Evolutionary conservation across 495 filamentous ascomycete species (phyloP), one percentile per base, ranked within the genome.

Genomic region (Pyrenopolyporus hunteri): DNA sequence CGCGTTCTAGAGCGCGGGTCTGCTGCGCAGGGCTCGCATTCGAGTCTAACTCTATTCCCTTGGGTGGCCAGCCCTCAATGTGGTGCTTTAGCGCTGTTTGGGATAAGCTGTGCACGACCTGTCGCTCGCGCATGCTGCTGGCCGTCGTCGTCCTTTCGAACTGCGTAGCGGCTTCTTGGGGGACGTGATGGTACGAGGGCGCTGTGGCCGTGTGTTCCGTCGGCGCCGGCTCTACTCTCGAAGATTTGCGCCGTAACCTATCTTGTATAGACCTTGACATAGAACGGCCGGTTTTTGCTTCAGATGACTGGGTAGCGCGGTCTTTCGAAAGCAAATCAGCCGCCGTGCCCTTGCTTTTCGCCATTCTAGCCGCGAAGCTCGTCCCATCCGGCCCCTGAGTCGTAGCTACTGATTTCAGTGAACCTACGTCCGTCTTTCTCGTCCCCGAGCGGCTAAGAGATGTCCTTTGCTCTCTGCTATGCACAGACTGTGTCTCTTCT

Each of bases 91-190:
- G 42, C 0, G 72, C 76, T 19, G 70, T 51, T 36, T 65, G 53
- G 1, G 77, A 74, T 6, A 82, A 55, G 7, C 78, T 77, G 45
- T 81, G 79, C 4, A 68, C 54, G 11, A 68, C 31, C 6, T 72
- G 50, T 44, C 57, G 57, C 20, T 70, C 57, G 22, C 70, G 71
- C 71, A 77, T 77, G 28, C 62, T 31, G 16, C 73, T 70, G 5
- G 70, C 67, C 0, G 79, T 82, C 7, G 78, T 73, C 4, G 81
- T 83, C 13, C 76, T 64, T 16, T 74, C 68, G 56, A 83, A 84
- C 42, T 80, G 74, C 5, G 73, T 59, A 5, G 82, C 80, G 4
- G 81, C 80, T 33, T 78, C 69, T 13, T 70, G 71, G 23, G 80
- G 80, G 7, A 80, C 66, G 49, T 82, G 70, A 17, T 70, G 62